phyloP scores from a whole-genome alignment of 2,329 filamentous ascomycete genomes.

The Diaporthe aspalathi region DNA sequence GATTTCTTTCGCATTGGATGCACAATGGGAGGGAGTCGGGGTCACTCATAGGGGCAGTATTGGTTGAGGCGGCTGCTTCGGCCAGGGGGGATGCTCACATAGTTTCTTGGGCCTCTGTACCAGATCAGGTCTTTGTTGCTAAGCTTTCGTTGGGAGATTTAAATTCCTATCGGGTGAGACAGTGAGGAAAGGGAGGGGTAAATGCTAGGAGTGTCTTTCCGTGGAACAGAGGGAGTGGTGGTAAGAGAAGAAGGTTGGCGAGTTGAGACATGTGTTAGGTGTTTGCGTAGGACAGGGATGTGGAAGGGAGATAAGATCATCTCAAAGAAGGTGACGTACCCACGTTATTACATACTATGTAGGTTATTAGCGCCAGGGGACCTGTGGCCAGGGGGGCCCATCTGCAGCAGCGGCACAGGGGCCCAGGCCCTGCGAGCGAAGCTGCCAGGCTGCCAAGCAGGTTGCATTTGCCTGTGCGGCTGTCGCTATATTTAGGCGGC shows the following conservation, averaged over 20 bases:
- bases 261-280: conserved; percentile 29
- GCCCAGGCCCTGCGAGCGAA: not conserved
- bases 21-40: not conserved
- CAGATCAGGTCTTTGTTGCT: not conserved
- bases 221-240: conserved; percentile 6
- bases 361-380: not conserved
- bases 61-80: not conserved
- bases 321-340: conserved; percentile 21
- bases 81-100: conserved; percentile 23
- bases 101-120: conserved; percentile 13
- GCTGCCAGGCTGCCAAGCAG: too few species aligned
- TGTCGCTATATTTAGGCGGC: conserved; percentile 28
- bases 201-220: not conserved
- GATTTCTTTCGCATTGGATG: not conserved
- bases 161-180: not conserved
- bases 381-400: not conserved
- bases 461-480: not conserved
- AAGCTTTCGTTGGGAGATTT: conserved; percentile 27
- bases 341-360: not conserved
- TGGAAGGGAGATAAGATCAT: conserved; percentile 26
- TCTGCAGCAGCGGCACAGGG: too few species aligned
- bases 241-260: conserved; percentile 5
- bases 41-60: not conserved
- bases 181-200: conserved; percentile 1
- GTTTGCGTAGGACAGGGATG: conserved; percentile 9